These are phyloP conservation scores for Ganoderma meredithae DNA, from an alignment of 1,284 basidiomycete species.

Conservation along the genomic window DNA sequence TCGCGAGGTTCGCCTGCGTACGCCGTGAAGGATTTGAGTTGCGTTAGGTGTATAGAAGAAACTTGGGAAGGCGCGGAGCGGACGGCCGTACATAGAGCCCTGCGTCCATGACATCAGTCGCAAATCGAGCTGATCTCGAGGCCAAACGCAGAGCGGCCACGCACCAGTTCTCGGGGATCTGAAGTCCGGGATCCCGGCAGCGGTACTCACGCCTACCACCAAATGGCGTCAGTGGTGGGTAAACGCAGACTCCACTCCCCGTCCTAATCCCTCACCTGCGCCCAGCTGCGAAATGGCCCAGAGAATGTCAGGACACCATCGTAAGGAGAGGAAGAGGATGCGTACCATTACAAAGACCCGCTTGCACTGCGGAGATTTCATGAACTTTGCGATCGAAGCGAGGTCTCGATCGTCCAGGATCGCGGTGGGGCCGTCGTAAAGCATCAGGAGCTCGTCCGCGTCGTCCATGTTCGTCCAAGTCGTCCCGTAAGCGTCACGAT, in stretches of 20 bases:
- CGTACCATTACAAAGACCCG: conserved; percentile 77
- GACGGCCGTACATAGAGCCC: conserved; percentile 59
- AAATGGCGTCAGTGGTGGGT: conserved; percentile 6
- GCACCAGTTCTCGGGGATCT: conserved; percentile 77
- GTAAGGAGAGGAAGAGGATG: conserved; percentile 16
- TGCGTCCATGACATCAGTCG: conserved; percentile 34
- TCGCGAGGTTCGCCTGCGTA: conserved; percentile 72
- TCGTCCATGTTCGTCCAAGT: conserved; percentile 26
- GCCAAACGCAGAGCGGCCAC: conserved; percentile 27
- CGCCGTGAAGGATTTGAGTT: background rate
- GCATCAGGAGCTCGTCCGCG: conserved; percentile 30
- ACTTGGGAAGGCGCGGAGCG: conserved; percentile 2
- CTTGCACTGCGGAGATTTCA: conserved; percentile 69
- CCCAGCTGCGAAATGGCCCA: conserved; percentile 21
- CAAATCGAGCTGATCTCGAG: background rate
- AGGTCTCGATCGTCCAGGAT: conserved; percentile 48
- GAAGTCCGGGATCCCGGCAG: conserved; percentile 85
- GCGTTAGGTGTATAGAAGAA: background rate
- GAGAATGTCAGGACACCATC: background rate
- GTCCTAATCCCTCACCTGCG: conserved; percentile 13
- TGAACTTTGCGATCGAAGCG: conserved; percentile 65
- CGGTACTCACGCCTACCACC: conserved; percentile 71
- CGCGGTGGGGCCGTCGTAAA: conserved; percentile 39
- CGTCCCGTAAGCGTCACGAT: background rate
- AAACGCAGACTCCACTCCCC: conserved; percentile 4